A percentile compares a stretch with the other conserved stretches of the same genome.
Evolutionary conservation across 768 basidiomycete genomes (phyloP).

Genomic region (Scleroderma bovista): DNA sequence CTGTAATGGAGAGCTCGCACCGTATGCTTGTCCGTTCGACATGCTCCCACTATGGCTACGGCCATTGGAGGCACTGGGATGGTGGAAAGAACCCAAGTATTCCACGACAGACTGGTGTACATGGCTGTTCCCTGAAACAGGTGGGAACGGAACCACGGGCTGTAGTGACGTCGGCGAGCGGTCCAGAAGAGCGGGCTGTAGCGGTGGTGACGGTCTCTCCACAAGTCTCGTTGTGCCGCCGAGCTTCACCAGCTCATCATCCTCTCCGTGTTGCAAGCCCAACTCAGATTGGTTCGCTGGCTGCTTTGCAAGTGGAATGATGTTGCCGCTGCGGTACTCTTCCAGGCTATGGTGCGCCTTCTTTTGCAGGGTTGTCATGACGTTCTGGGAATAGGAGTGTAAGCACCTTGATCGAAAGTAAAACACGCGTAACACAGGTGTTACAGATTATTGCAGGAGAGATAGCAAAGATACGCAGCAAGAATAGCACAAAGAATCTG

Average conservation of each 20-base stretch:
- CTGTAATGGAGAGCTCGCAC: conserved; percentile 11
- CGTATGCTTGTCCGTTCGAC: conserved; percentile 7
- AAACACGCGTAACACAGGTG: conserved; percentile 6
- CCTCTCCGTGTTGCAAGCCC: conserved; percentile 41
- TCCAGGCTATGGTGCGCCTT: conserved; percentile 62
- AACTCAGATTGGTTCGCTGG: conserved; percentile 36
- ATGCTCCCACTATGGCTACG: conserved; percentile 16
- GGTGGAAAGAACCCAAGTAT: conserved; percentile 60
- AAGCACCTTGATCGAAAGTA: not conserved
- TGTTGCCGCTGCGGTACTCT: conserved; percentile 56
- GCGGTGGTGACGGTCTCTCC: conserved; percentile 52
- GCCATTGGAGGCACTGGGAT: conserved; percentile 15
- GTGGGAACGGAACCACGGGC: conserved; percentile 66
- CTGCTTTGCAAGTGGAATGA: conserved; percentile 35
- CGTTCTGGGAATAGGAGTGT: conserved; percentile 35
- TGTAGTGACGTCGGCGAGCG: conserved; percentile 68
- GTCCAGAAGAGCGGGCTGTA: conserved; percentile 39
- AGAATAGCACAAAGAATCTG: not conserved
- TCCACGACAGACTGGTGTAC: conserved; percentile 62
- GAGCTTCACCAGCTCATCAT: conserved; percentile 58
- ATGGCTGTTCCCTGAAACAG: conserved; percentile 40
- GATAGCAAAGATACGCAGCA: not conserved
- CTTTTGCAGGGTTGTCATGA: conserved; percentile 59
- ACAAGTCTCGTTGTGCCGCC: conserved; percentile 66
- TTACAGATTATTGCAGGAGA: not conserved